Conservation (phyloP, 2,329 filamentous ascomycete genomes). For the Whalleya microplaca region DNA sequence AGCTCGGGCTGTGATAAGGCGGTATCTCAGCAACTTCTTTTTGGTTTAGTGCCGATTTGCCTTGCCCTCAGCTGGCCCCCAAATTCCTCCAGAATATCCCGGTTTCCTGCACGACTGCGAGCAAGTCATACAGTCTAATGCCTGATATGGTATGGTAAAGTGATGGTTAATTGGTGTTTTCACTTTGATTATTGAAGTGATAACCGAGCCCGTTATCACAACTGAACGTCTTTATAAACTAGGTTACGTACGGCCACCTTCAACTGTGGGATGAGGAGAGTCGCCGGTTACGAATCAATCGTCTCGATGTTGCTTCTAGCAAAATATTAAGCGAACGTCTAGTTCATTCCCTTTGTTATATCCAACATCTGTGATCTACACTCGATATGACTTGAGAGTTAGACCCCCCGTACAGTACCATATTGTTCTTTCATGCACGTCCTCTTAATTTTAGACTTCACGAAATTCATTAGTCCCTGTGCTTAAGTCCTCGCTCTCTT, state of each 20-base stretch:
- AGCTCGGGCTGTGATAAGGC: conserved; percentile 18
- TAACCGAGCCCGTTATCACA: neutral
- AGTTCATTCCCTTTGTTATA: neutral
- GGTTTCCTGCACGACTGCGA: conserved; percentile 11
- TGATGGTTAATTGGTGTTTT: neutral
- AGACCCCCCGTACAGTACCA: neutral
- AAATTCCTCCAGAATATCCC: conserved; percentile 9
- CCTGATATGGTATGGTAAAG: neutral
- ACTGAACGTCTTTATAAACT: neutral
- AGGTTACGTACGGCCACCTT: neutral
- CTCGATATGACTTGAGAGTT: neutral
- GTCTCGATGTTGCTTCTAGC: neutral
- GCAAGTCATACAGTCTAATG: neutral
- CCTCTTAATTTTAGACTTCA: neutral
- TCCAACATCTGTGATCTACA: neutral
- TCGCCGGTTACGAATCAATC: neutral
- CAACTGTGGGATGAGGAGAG: neutral
- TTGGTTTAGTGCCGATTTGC: conserved; percentile 24
- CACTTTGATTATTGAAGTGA: neutral
- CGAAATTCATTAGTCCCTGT: neutral
- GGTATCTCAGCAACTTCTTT: conserved; percentile 5
- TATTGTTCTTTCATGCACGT: neutral
- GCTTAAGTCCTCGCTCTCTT: neutral
- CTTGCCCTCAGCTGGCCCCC: conserved; percentile 37
- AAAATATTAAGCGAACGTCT: neutral